Conservation (phyloP, 2,329 filamentous ascomycete species). For the Parascedosporium putredinis region DNA sequence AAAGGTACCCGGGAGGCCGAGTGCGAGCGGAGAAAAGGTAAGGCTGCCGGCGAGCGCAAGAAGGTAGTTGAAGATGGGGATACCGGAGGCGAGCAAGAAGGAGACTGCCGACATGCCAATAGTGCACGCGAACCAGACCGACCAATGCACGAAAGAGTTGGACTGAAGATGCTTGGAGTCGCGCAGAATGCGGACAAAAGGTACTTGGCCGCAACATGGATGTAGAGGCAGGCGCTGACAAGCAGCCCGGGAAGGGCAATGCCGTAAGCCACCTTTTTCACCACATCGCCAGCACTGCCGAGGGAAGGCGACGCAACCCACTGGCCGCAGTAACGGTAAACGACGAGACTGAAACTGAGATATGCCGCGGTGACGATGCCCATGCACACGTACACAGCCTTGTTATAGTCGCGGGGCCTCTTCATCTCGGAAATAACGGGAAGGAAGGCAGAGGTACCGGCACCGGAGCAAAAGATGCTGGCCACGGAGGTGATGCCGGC, state of each 20-base stretch:
- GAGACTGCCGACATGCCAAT: slow-evolving; percentile 17
- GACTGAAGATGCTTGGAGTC: slow-evolving; percentile 24
- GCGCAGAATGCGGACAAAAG: slow-evolving; percentile 28
- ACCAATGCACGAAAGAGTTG: slow-evolving; percentile 25
- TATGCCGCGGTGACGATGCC: slow-evolving; percentile 45
- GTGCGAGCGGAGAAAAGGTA: slow-evolving; percentile 24
- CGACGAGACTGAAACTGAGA: slow-evolving; percentile 46
- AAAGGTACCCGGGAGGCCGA: slow-evolving; percentile 24
- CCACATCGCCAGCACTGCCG: slow-evolving; percentile 44
- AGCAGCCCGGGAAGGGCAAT: slow-evolving; percentile 42
- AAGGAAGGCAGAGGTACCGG: slow-evolving; percentile 50
- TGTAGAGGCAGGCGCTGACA: slow-evolving; percentile 22
- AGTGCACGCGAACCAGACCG: slow-evolving; percentile 24
- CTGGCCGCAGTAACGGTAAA: slow-evolving; percentile 51
- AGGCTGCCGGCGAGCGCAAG: slow-evolving; percentile 21
- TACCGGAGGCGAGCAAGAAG: slow-evolving; percentile 22
- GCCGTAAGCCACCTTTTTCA: slow-evolving; percentile 54
- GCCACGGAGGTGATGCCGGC: slow-evolving; percentile 46
- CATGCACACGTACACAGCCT: slow-evolving; percentile 51
- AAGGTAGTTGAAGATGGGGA: slow-evolving; percentile 25
- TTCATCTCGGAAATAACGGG: slow-evolving; percentile 58
- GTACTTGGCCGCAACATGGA: slow-evolving; percentile 29
- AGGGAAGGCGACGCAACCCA: slow-evolving; percentile 54
- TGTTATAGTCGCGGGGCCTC: slow-evolving; percentile 46
- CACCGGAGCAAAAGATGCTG: slow-evolving; percentile 50